Conservation (phyloP, 2,329 filamentous ascomycete genomes). For the Fusarium sp. region DNA sequence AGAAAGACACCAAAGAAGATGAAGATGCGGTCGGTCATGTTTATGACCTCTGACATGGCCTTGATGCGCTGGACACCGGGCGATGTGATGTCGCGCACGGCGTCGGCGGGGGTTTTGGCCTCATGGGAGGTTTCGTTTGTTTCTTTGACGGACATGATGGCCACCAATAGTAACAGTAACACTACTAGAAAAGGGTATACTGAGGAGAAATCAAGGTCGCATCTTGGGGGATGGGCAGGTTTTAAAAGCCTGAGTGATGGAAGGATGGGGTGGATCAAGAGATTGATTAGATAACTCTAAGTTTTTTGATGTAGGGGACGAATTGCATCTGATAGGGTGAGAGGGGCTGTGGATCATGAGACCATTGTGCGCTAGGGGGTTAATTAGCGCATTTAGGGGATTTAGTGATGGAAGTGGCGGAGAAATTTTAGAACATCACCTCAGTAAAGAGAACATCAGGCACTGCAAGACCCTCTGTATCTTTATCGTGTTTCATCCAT, state of each 20-base stretch:
- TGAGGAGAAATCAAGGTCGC: neutral
- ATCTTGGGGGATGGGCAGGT: neutral
- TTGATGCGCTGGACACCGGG: constrained; percentile 71
- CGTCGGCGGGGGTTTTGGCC: constrained; percentile 39
- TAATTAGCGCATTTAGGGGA: constrained; percentile 10
- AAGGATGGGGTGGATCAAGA: constrained; percentile 1
- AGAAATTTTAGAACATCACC: no score
- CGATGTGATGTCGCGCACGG: constrained; percentile 52
- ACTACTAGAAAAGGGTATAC: no score
- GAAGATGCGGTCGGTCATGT: constrained; percentile 62
- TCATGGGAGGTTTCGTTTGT: constrained; percentile 15
- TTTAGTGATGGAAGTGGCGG: constrained; percentile 7
- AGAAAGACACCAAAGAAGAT: constrained; percentile 73
- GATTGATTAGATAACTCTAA: constrained; percentile 41
- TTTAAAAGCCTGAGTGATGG: neutral
- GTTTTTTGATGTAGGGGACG: constrained; percentile 9
- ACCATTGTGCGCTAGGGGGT: constrained; percentile 1
- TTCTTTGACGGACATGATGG: constrained; percentile 20
- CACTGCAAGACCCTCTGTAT: no score
- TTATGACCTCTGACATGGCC: constrained; percentile 65
- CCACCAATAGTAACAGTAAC: no score
- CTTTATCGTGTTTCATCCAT: no score
- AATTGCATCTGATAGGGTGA: neutral
- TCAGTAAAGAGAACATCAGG: no score
- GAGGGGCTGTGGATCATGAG: neutral